Base-by-base conservation (phyloP, 306 rosid genomes). In the Ormosia emarginata region DNA sequence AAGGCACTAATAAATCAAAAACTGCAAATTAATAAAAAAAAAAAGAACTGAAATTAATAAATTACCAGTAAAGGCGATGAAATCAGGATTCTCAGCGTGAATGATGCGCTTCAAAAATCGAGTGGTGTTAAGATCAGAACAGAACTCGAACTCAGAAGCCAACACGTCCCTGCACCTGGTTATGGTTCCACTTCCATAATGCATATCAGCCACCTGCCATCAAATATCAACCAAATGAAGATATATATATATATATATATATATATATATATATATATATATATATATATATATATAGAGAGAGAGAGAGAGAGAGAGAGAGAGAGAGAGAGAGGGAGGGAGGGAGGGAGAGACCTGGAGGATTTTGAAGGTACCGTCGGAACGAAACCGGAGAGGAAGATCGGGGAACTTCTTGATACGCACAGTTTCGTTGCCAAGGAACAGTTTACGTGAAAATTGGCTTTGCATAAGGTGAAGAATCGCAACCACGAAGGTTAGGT, bases 141-240 rank as follows among this genome's bases (percentile, higher is more conserved):
- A 95, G 34, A 82, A 65, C 11, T 69, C 46, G 78, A 94, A 90
- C 77, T 93, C 91, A 5, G 95, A 89, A 40, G 86, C 85, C 80
- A 87, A 59, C 75, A 91, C 93, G 67, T 95, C 99, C 15, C 92
- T 90, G 83, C 99, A 95, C 15, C 93, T 85, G 4, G 88, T 86
- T 14, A 84, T 14, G 8, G 44, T 78, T 75, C 99, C 99, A 49
- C 33, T 88, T 24, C 91, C 99, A 30, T 55, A 92, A 85, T 95
- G 99, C 97, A 95, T 88, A 85, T 95, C 99, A n/a, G 99, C 98
- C 15, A 94, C 97, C 97, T 87, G 63, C 47, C 4, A n/a, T 70
- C 78, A 43, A 52, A 44, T 24, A 46, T 30, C 9, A 12, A 4
- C 7, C 0, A 50, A 71, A 50, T 12, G 3, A 13, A n/a, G n/a